Conservation (phyloP, 2,329 filamentous ascomycete genomes). For the Tolypocladium paradoxum region DNA sequence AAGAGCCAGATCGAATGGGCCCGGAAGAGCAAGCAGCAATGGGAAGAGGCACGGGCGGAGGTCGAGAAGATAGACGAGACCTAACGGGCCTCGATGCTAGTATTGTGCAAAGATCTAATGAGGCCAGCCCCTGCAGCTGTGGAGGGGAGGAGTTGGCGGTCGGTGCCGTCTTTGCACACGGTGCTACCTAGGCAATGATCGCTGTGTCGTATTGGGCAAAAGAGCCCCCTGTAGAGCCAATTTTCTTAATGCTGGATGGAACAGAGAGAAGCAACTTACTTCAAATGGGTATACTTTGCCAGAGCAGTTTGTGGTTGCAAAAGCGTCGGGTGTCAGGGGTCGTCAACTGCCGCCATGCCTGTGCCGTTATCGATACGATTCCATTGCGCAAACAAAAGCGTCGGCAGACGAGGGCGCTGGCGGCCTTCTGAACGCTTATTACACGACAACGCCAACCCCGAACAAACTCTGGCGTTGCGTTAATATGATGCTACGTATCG, state of each 20-base stretch:
- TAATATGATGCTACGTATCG: not conserved
- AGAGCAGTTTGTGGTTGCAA: not conserved
- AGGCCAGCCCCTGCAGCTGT: not conserved
- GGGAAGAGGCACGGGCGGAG: slow-evolving; percentile 82
- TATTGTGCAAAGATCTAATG: not conserved
- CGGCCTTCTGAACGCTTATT: not conserved
- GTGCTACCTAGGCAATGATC: not conserved
- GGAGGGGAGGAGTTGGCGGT: not conserved
- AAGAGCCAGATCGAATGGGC: slow-evolving; percentile 93
- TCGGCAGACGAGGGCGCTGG: not conserved
- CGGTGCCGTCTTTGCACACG: not conserved
- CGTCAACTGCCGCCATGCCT: not conserved
- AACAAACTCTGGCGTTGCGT: not conserved
- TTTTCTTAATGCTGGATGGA: not conserved
- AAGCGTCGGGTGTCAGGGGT: not conserved
- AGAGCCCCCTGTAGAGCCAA: not conserved
- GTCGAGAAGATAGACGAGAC: slow-evolving; percentile 74
- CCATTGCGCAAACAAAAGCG: not conserved
- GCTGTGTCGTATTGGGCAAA: not conserved
- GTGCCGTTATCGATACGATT: not conserved
- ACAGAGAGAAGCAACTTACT: not conserved
- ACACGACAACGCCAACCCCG: not conserved
- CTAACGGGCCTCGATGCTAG: slow-evolving; percentile 14
- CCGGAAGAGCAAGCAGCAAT: slow-evolving; percentile 77
- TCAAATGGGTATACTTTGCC: not conserved